Base-by-base conservation (phyloP, 2,329 filamentous ascomycete genomes). In the Aspergillus viridinutans region DNA sequence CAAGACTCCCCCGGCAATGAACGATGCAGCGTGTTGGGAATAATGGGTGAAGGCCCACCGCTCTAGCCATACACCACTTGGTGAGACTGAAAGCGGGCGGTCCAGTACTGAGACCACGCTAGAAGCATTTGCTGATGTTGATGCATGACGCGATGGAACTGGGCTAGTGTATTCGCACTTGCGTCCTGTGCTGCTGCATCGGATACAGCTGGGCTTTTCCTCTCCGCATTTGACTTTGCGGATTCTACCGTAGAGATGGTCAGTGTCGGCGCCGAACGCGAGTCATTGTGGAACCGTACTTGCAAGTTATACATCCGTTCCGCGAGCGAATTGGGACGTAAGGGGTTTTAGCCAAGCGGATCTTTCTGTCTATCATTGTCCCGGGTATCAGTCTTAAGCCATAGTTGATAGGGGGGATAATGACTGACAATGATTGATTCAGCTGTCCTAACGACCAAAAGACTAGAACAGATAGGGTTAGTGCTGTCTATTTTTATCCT, bases 1-100 rank as follows among this genome's bases (percentile, higher is more conserved):
- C 6, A 74, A 49, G n/a, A n/a, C n/a, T 4, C 59, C 64, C 10
- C 73, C 72, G 5, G 67, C 68, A 21, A 74, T 58, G 14, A 60
- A 64, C 0, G 65, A 58, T 12, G 69, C 71, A 2, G 66, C 66
- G 20, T 65, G 58, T 38, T 74, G 60, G 45, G 72, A 68, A 58
- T 74, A 75, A 49, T 69, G 72, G 1, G 69, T 68, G 57, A 74
- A 74, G 10, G 72, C 68, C 20, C 71, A 70, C 20, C 68, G 67
- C 56, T 75, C 73, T 49, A 65, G 60, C 59, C 60, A 69, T 8
- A 61, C 64, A 2, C 62, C 65, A 26, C 63, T 64, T 28, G 67
- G 61, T 14, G 53, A 61, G 10, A 59, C 38, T 32, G 64, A 65
- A 20, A 64, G 58, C 2, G 63, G 52, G 2, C 50, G 54, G 26